Evolutionary conservation across 2,329 filamentous ascomycete species (phyloP).

Genomic region (Hypoxylon rubiginosum): DNA sequence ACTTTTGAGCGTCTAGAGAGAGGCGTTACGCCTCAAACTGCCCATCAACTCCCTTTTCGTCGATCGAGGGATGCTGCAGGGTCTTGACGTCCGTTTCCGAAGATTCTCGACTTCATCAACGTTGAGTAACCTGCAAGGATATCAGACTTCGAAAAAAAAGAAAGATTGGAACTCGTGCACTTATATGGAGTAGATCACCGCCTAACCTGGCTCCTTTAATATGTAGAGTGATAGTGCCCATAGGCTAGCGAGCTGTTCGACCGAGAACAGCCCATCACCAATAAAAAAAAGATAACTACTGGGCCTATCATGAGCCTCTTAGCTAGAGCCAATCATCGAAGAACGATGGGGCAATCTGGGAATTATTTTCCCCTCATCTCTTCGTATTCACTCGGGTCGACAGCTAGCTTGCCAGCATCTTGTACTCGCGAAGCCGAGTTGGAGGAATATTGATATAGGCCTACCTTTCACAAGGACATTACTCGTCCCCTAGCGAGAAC

Average conservation of each 20-base stretch:
- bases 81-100: constrained; percentile 33
- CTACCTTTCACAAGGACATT: constrained; percentile 11
- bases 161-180: constrained; percentile 20
- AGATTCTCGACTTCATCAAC: constrained; percentile 38
- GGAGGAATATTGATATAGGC: constrained; percentile 17
- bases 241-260: constrained; percentile 29
- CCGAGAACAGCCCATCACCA: constrained; percentile 31
- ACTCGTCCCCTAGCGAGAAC: constrained; percentile 25
- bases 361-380: constrained; percentile 17
- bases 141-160: constrained; percentile 10
- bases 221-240: constrained; percentile 31
- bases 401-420: constrained; percentile 12
- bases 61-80: constrained; percentile 27
- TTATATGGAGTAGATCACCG: constrained; percentile 28
- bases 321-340: constrained; percentile 19
- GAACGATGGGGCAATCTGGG: constrained; percentile 15
- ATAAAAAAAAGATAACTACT: constrained; percentile 35
- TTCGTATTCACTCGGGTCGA: constrained; percentile 12
- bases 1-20: constrained; percentile 31
- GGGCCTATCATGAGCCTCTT: constrained; percentile 31
- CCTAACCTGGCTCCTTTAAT: constrained; percentile 39
- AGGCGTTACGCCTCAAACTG: constrained; percentile 38
- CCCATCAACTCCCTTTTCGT: constrained; percentile 42
- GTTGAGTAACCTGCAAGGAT: constrained; percentile 28
- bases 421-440: constrained; percentile 16